Evolutionary conservation across 495 filamentous ascomycete species (phyloP).

Genomic region (Podospora pseudocomata): DNA sequence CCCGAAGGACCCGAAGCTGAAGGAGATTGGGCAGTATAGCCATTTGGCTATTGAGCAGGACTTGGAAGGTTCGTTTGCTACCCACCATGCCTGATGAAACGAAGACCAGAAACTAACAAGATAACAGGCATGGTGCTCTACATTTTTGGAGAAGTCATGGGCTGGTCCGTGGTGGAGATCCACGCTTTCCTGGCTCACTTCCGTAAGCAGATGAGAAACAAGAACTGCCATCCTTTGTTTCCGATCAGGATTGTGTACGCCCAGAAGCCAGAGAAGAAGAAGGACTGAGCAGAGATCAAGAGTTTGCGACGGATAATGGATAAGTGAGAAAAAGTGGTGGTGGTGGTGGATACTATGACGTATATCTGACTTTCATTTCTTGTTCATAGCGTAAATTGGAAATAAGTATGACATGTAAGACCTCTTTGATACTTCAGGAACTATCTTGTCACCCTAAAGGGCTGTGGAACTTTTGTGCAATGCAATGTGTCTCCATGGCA

Average conservation of each 20-base stretch:
- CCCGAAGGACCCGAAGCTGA: not conserved
- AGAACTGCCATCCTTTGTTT: conserved; percentile 16
- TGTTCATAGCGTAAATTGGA: too few species aligned
- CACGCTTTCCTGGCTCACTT: conserved; percentile 20
- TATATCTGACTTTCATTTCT: too few species aligned
- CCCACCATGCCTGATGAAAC: not conserved
- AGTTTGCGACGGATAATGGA: too few species aligned
- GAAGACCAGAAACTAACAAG: not conserved
- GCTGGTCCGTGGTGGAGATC: conserved; percentile 23
- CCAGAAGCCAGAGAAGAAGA: conserved; percentile 28
- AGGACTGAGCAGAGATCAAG: not conserved
- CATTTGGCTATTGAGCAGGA: not conserved
- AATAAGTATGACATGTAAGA: too few species aligned
- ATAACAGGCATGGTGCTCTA: conserved; percentile 31
- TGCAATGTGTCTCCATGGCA: too few species aligned
- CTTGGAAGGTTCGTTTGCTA: not conserved
- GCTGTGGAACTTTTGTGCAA: too few species aligned
- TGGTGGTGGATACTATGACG: too few species aligned
- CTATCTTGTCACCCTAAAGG: too few species aligned
- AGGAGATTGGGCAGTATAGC: conserved; percentile 1
- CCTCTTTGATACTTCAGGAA: too few species aligned
- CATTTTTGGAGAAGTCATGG: conserved; percentile 32
- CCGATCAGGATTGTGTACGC: conserved; percentile 30
- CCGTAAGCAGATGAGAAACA: conserved; percentile 20
- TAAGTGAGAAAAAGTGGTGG: too few species aligned